phyloP scores from a whole-genome alignment of 352 stramenopile species.

The Blastocystis hominis region DNA sequence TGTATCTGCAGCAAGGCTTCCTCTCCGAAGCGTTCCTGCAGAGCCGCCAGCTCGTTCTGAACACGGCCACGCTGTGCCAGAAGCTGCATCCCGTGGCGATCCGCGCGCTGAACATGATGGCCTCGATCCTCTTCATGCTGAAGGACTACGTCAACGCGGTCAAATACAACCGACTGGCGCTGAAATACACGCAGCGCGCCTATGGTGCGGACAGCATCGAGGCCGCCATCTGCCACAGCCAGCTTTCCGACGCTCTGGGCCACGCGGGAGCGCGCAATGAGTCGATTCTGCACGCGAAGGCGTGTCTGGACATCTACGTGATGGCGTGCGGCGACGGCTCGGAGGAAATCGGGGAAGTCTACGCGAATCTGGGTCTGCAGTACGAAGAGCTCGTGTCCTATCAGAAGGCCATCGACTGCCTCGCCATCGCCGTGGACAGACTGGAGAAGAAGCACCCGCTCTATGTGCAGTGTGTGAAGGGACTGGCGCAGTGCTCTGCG shows the following conservation, averaged over 20 bases:
- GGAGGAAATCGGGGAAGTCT: conserved; percentile 41
- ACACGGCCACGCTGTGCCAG: neutral
- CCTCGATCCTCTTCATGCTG: conserved; percentile 10
- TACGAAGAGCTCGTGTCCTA: conserved; percentile 25
- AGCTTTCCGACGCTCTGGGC: conserved; percentile 18
- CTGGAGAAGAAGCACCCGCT: neutral
- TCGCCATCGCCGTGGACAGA: neutral
- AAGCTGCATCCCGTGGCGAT: conserved; percentile 28
- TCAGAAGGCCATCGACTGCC: conserved; percentile 4
- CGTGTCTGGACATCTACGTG: conserved; percentile 38
- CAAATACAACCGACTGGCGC: conserved; percentile 45
- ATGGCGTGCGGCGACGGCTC: conserved; percentile 19
- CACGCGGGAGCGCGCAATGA: neutral
- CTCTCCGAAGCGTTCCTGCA: neutral
- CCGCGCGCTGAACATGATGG: conserved; percentile 40
- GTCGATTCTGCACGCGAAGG: conserved; percentile 41
- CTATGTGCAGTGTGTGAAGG: neutral
- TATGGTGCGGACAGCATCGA: conserved; percentile 39
- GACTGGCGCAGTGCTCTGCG: conserved; percentile 13
- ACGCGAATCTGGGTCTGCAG: conserved; percentile 5
- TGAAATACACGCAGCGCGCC: conserved; percentile 15
- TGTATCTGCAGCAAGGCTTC: neutral
- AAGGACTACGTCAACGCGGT: conserved; percentile 40
- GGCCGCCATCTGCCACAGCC: conserved; percentile 20
- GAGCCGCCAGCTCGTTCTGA: conserved; percentile 24